Evolutionary conservation across 164 flowering plant species (phyloP).

Genomic region (Kalanchoe fedtschenkoi): DNA sequence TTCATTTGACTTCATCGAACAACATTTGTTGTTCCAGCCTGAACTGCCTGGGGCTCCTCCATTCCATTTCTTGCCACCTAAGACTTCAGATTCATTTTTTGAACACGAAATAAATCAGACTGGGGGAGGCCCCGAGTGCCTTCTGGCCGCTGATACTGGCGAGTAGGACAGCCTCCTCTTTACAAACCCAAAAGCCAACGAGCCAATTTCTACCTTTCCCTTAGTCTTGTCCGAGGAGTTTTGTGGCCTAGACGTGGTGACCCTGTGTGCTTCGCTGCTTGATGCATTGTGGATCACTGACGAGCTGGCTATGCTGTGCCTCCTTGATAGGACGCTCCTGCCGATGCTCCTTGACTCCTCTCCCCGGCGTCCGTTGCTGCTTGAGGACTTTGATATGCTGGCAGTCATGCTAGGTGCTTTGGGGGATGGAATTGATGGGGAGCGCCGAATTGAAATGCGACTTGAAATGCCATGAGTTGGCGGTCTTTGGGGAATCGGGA

Average conservation of each 20-base stretch:
- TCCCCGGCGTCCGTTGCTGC: not conserved
- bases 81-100: not conserved
- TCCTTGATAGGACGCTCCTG: conserved; percentile 3
- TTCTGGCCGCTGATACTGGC: not conserved
- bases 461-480: too few species aligned
- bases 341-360: not conserved
- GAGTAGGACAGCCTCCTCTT: not conserved
- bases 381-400: not conserved
- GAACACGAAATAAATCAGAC: not conserved
- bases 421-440: not conserved
- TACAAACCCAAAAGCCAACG: not conserved
- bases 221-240: not conserved
- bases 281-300: not conserved
- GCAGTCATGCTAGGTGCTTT: too few species aligned
- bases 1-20: too few species aligned
- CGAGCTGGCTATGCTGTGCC: conserved; percentile 2
- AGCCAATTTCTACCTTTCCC: not conserved
- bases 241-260: not conserved
- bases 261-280: not conserved
- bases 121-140: conserved; percentile 1
- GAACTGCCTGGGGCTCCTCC: not conserved
- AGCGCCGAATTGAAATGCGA: not conserved
- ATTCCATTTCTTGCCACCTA: not conserved
- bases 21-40: not conserved
- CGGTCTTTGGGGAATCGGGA: not conserved